These are phyloP conservation scores for Colletotrichum brevisporum DNA, from an alignment of 2,329 filamentous ascomycete species.

Conservation along the genomic window DNA sequence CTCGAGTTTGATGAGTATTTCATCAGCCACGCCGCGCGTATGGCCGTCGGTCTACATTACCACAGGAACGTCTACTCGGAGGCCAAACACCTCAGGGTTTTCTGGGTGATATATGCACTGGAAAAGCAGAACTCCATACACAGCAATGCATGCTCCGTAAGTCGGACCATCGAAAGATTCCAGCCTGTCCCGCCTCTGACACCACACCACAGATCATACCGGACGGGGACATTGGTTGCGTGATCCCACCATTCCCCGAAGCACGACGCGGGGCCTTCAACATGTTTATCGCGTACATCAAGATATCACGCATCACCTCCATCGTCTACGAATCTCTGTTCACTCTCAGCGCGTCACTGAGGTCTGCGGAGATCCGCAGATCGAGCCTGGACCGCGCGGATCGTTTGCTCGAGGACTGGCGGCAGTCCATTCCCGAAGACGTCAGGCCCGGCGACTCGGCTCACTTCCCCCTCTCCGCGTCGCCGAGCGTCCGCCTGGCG, in stretches of 20 bases:
- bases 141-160: slow-evolving; percentile 48
- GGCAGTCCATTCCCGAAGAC: slow-evolving; percentile 45
- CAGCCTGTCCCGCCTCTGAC: no score
- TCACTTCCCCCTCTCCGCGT: slow-evolving; percentile 38
- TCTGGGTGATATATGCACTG: slow-evolving; percentile 57
- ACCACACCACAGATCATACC: slow-evolving; percentile 45
- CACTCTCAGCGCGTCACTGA: slow-evolving; percentile 50
- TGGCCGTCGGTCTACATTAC: slow-evolving; percentile 46
- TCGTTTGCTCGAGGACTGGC: slow-evolving; percentile 50
- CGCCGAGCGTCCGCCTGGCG: slow-evolving; percentile 41
- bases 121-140: slow-evolving; percentile 53
- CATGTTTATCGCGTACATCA: slow-evolving; percentile 50
- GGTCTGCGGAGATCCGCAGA: slow-evolving; percentile 36
- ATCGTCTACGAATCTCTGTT: slow-evolving; percentile 51
- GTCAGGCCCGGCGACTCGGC: slow-evolving; percentile 49
- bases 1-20: slow-evolving; percentile 50
- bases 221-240: slow-evolving; percentile 54
- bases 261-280: slow-evolving; percentile 49
- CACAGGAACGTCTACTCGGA: slow-evolving; percentile 41
- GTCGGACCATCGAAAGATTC: slow-evolving; percentile 29
- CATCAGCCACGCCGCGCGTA: slow-evolving; percentile 47
- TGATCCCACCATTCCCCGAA: slow-evolving; percentile 50
- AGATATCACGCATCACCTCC: slow-evolving; percentile 50
- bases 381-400: slow-evolving; percentile 45
- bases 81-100: slow-evolving; percentile 49